Evolutionary conservation across 768 basidiomycete species (phyloP), one percentile per base, ranked within the genome.

Genomic region (Trichaptum fuscoviolaceum): DNA sequence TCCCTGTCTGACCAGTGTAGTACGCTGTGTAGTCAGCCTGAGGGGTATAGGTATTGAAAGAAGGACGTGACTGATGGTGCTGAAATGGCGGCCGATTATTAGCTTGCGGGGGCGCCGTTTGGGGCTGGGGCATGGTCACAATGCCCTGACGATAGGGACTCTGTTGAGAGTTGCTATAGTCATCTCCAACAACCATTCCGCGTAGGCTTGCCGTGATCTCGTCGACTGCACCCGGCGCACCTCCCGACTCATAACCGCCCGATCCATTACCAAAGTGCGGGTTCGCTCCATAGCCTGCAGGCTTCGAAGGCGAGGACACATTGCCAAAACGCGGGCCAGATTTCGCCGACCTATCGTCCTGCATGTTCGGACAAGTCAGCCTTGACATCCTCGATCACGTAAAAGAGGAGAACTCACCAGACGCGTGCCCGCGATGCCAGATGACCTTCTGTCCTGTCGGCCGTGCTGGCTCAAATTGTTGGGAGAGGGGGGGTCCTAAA

Each of bases 181-280:
- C 86, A 58, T 87, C 86, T 70, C 84, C 86, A 23, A 86, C 84
- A 7, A 75, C 79, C 84, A 87, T 86, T 17, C 87, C 87, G 67
- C 88, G 84, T 62, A 90, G 75, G 4, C 85, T 81, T 35, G 84
- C 74, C 17, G 86, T 77, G 35, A 89, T 77, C 35, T 88, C 87
- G 65, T 80, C 64, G 36, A 18, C 58, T 52, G 3, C 61, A 52
- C 15, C 52, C 61, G 35, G 64, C 26, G 30, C 57, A 58, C 18
- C 34, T 36, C 26, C 24, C 23, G 25, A 12, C 23, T 61, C 59
- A 61, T 61, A 61, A 9, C 4, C 15, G 2, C 23, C 23, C 25
- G 10, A 17, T 25, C 24, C 59, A 61, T 61, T 61, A 25, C 64
- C 20, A 66, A 68, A 65, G 42, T 64, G 67, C 34, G 73, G 69